phyloP scores from a whole-genome alignment of 805 yeast genomes.

The Kodamaea nitidulidarum region DNA sequence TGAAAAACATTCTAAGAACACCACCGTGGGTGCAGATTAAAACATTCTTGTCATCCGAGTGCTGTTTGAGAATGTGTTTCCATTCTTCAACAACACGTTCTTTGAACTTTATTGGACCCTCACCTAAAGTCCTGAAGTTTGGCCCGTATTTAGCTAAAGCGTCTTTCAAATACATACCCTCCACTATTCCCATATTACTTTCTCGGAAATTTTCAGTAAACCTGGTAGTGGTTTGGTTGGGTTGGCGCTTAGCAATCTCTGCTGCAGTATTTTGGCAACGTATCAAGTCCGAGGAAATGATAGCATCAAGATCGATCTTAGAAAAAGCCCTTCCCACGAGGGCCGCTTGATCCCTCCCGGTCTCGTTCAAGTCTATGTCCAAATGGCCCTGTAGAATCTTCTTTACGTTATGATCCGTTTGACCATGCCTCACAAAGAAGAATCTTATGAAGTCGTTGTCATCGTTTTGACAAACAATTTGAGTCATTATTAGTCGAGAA shows the following conservation, averaged over 20 bases:
- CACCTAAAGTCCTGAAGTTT: conserved; percentile 64
- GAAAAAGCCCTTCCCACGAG: conserved; percentile 46
- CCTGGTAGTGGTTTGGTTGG: conserved; percentile 15
- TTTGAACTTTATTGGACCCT: conserved; percentile 43
- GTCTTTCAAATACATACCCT: conserved; percentile 67
- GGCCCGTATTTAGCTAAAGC: conserved; percentile 61
- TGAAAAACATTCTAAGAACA: conserved; percentile 58
- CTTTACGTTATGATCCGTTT: conserved; percentile 65
- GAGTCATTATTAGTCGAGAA: conserved; percentile 16
- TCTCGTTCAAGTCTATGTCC: conserved; percentile 59
- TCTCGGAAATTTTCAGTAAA: conserved; percentile 56
- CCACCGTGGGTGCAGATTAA: conserved; percentile 79
- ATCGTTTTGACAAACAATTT: conserved; percentile 22
- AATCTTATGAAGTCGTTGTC: conserved; percentile 42
- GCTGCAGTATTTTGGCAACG: conserved; percentile 61
- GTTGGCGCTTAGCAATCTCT: conserved; percentile 33
- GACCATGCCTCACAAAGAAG: conserved; percentile 78
- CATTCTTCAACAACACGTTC: conserved; percentile 48
- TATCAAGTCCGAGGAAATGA: conserved; percentile 49
- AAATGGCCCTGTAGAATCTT: conserved; percentile 78
- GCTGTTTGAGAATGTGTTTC: conserved; percentile 36
- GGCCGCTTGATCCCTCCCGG: conserved; percentile 59
- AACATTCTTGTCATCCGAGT: conserved; percentile 42
- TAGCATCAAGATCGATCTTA: conserved; percentile 39
- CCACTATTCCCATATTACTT: conserved; percentile 69